Evolutionary conservation across 306 rosid genomes (phyloP).

Genomic region (Macrotyloma uniflorum): DNA sequence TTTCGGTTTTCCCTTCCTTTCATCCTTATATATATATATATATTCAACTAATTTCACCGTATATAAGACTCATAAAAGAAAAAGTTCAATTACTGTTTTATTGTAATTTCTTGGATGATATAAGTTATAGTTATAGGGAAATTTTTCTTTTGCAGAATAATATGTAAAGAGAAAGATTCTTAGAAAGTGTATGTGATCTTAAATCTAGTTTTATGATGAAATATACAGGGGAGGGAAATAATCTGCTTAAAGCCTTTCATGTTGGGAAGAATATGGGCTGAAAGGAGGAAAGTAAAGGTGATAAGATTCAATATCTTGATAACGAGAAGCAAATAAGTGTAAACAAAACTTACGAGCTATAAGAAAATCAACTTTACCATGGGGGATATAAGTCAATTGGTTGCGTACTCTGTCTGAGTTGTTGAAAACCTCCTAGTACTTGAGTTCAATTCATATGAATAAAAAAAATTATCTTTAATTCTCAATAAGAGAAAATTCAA

Average conservation of each 20-base stretch:
- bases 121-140: not conserved
- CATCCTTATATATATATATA: not conserved
- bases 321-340: not conserved
- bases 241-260: not conserved
- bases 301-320: not conserved
- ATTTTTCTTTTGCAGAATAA: slow-evolving; percentile 11
- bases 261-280: not conserved
- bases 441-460: too few species aligned
- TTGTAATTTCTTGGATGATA: not conserved
- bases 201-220: not conserved
- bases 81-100: not conserved
- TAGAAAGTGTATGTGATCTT: not conserved
- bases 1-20: not conserved
- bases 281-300: not conserved
- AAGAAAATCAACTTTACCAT: not conserved
- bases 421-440: too few species aligned
- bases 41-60: not conserved
- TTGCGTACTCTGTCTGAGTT: too few species aligned
- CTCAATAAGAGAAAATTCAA: not conserved
- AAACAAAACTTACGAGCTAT: not conserved
- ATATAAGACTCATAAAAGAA: not conserved
- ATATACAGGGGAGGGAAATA: not conserved
- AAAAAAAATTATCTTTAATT: not conserved
- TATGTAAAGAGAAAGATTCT: slow-evolving; percentile 17
- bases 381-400: too few species aligned